Evolutionary conservation across 1,284 basidiomycete genomes (phyloP), one percentile per base, ranked within the genome.

Genomic region (Fomitopsis betulina): DNA sequence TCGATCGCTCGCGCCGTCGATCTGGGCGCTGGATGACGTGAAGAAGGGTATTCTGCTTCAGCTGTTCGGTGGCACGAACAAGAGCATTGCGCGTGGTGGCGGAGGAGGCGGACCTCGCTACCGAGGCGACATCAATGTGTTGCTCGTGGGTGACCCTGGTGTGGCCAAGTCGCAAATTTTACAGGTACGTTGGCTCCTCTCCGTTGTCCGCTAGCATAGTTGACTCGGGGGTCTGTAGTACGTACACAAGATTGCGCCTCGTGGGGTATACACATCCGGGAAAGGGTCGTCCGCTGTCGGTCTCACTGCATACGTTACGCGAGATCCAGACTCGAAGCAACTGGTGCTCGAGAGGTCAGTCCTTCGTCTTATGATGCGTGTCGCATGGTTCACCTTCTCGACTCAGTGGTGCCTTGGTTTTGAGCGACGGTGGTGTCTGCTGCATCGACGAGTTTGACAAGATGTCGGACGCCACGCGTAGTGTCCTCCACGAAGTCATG

Each of bases 401-500:
- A 21, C 55, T 35, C 63, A 94, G 94, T 78, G 96, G 96, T 67
- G 96, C 97, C 0, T 85, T 99, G 3, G 97, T 99, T 1, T 78
- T 99, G 56, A 96, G 93, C 67, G 97, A 99, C 66, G 96, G 96
- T 2, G 96, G 96, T 72, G 94, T 98, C 5, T 99, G 97, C 75
- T 99, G 97, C 72, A 99, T 99, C 66, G 96, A 99, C 70, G 96
- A 98, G 75, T 99, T 99, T 68, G 97, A 99, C 78, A 99, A 99
- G 75, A 99, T 99, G 96, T 92, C 91, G 1, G 96, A 99, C 68
- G 87, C 94, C 0, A 98, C 96, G 9, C 85, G 97, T 52, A 96
- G 93, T 73, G 97, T 98, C 1, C 77, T 99, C 54, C 96, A 99
- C 72, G 97, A 99, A 89, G 97, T 98, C 40, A 99, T 99, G 96